These are phyloP conservation scores for Emericellopsis cladophorae DNA, from an alignment of 2,329 filamentous ascomycete genomes.

Conservation along the genomic window DNA sequence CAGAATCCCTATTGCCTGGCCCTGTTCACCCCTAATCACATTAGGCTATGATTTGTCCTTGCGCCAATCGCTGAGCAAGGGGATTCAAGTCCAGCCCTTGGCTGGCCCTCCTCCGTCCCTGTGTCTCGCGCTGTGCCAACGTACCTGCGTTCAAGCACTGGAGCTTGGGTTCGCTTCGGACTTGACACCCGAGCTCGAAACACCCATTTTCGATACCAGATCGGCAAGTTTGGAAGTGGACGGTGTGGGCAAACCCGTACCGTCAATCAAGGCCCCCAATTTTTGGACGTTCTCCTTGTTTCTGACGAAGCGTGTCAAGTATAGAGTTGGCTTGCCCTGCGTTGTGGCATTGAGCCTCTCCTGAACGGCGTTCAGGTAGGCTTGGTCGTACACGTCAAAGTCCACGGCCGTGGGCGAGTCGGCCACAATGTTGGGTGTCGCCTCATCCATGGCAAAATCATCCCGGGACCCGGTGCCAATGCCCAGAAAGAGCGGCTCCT, in stretches of 20 bases:
- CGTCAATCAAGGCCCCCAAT: slow-evolving; percentile 23
- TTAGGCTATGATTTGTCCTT: too few relatives aligned
- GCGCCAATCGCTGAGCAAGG: too few relatives aligned
- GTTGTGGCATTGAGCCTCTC: slow-evolving; percentile 48
- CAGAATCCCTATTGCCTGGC: too few relatives aligned
- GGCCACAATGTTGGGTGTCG: slow-evolving; percentile 45
- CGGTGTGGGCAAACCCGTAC: slow-evolving; percentile 3
- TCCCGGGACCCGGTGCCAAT: slow-evolving; percentile 56
- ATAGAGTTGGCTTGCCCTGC: slow-evolving; percentile 28
- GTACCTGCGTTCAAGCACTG: background rate
- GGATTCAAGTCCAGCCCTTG: too few relatives aligned
- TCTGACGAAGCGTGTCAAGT: slow-evolving; percentile 34
- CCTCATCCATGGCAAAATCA: slow-evolving; percentile 25
- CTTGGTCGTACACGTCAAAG: slow-evolving; percentile 78
- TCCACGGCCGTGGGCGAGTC: slow-evolving; percentile 79
- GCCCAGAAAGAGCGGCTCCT: slow-evolving; percentile 54
- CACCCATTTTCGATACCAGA: background rate
- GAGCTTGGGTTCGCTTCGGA: background rate
- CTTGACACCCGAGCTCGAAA: background rate
- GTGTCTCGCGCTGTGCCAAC: too few relatives aligned
- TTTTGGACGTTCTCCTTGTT: slow-evolving; percentile 26
- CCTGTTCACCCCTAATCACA: too few relatives aligned
- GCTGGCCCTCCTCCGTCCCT: too few relatives aligned
- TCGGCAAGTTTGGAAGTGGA: background rate
- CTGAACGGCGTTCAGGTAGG: slow-evolving; percentile 67